Base-by-base conservation (phyloP, 164 flowering plant genomes). In the Stephania japonica region DNA sequence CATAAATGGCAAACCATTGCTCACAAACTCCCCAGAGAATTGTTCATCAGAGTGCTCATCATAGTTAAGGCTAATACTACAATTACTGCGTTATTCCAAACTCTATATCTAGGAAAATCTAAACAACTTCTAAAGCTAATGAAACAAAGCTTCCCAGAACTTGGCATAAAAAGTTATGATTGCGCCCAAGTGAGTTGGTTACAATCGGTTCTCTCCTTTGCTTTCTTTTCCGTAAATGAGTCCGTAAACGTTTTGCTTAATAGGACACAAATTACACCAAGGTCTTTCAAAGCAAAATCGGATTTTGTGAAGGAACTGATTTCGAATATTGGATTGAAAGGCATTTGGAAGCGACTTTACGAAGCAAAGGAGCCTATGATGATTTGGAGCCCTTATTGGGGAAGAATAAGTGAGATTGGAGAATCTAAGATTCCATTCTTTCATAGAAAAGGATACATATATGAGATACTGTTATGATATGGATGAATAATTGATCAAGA, bases 341-440 rank as follows among this genome's bases (percentile, higher is more conserved):
- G 72, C 10, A 42, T 71, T 7, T 78, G 73, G 74, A 67, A 67
- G 23, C 50, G 73, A 62, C 44, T 74, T 44, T 23, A 32, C 56
- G 72, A 73, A 53, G 74, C 66, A 8, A 42, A 68, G 41, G 23
- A 0, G 3, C 42, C 41, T 12, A 1, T 23, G 23, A 44, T 72
- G 70, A 64, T 64, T 5, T 27, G 63, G 25, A 71, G 70, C 42
- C 76, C 78, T 38, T 63, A 53, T 42, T 78, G 76, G 53, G 81
- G 81, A 13, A 75, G 65, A 38, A 72, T 79, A 78, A 62, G 61
- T 69, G 78, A 79, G 74, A 72, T 79, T 9, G 64, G 76, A 42
- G 74, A 73, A 19, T 56, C 50, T 65, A 74, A 65, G n/a, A 72
- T 62, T 26, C 76, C 81, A 12, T 78, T 78, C 49, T 75, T 78